Percentiles rank a stretch among this genome's conserved stretches.
Conservation (phyloP, 495 filamentous ascomycete species). For the Hypoxylon fuscum region DNA sequence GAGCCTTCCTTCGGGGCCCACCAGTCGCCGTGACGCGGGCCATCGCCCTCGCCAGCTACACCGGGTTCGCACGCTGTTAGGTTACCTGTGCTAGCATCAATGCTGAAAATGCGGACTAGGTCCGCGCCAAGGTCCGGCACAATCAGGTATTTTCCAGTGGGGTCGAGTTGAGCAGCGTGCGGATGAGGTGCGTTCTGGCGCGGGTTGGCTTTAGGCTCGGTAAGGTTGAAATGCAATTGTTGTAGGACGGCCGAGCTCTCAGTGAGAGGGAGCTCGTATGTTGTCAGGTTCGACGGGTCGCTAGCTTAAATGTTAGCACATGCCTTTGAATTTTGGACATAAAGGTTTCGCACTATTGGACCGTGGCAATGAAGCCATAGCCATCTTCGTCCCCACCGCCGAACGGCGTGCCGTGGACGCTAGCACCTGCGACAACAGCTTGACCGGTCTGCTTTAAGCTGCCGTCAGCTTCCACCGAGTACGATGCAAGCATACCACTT, state of each 20-base stretch:
- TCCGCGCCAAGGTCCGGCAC: constrained; percentile 79
- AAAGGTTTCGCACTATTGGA: constrained; percentile 54
- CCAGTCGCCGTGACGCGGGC: constrained; percentile 56
- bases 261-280: constrained; percentile 48
- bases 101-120: constrained; percentile 68
- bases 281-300: constrained; percentile 54
- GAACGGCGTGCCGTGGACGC: constrained; percentile 54
- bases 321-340: background rate
- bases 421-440: constrained; percentile 48
- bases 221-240: constrained; percentile 63
- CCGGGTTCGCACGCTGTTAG: constrained; percentile 49
- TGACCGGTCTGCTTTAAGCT: constrained; percentile 48
- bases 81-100: constrained; percentile 52
- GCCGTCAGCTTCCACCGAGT: constrained; percentile 51
- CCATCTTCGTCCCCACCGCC: constrained; percentile 45
- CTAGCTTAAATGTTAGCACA: constrained; percentile 40
- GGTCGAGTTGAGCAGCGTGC: constrained; percentile 73
- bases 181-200: constrained; percentile 76
- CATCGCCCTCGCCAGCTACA: constrained; percentile 50
- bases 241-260: constrained; percentile 45
- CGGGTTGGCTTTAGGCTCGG: constrained; percentile 58
- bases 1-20: constrained; percentile 47
- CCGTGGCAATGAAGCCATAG: constrained; percentile 54
- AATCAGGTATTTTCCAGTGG: constrained; percentile 69
- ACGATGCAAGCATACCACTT: constrained; percentile 54